Conservation (phyloP, 176 grass and related monocot genomes). For the Triticum timopheevii region DNA sequence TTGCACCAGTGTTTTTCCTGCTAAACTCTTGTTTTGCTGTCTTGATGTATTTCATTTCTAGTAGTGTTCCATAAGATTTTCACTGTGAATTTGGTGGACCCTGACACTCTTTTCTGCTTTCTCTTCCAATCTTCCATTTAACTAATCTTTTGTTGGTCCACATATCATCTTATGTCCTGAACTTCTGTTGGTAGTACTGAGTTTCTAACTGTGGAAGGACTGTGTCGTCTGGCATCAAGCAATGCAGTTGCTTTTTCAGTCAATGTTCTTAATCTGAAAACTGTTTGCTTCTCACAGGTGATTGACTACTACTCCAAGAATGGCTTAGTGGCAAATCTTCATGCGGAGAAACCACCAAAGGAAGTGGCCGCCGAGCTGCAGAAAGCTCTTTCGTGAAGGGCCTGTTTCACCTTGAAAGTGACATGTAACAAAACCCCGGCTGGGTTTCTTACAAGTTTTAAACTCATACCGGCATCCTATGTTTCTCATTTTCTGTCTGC, state of each 20-base stretch:
- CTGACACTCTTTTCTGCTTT: background rate
- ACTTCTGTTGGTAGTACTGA: no score
- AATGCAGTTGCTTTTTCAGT: background rate
- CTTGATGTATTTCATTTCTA: background rate
- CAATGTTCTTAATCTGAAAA: slow-evolving; percentile 13
- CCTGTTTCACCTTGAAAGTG: slow-evolving; percentile 12
- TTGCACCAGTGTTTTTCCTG: background rate
- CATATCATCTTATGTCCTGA: background rate
- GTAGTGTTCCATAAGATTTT: background rate
- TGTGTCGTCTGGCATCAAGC: background rate
- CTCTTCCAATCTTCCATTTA: background rate
- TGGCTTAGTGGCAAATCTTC: slow-evolving; percentile 64
- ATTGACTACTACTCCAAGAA: slow-evolving; percentile 92
- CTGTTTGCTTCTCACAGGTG: slow-evolving; percentile 50
- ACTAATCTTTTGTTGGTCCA: background rate
- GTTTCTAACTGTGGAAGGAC: background rate
- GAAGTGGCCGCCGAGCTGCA: slow-evolving; percentile 72
- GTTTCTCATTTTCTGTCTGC: slow-evolving; percentile 30
- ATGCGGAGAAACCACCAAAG: slow-evolving; percentile 80
- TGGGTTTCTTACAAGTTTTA: slow-evolving; percentile 33
- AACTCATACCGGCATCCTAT: slow-evolving; percentile 26
- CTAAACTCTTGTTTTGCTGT: background rate
- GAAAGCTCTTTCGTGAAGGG: slow-evolving; percentile 67
- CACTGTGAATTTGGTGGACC: background rate
- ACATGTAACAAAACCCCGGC: slow-evolving; percentile 30